Evolutionary conservation across 2,329 filamentous ascomycete species (phyloP), one percentile per base, ranked within the genome.

Genomic region (Fusarium hostae): DNA sequence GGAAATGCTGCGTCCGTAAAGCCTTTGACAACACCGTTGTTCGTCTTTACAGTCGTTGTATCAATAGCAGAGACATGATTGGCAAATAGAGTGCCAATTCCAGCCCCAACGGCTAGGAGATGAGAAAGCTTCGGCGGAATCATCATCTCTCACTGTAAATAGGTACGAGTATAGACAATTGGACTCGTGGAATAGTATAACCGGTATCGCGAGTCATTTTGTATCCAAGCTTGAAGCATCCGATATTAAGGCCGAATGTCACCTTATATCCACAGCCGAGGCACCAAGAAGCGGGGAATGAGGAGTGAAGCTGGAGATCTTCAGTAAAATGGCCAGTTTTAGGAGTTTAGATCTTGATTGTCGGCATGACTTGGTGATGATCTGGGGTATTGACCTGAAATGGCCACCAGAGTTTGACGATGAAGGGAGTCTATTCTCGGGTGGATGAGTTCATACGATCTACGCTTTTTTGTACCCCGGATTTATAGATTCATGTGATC

Each of bases 1-100:
- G 63, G 55, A 24, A 52, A 50, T 2, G 43, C 50, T 3, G 5
- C 2, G 20, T 66, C 43, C 2, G 30, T 22, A 10, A 65, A 65
- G 10, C 63, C 63, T 24, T 44, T 15, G 4, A 66, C 26, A 16
- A 57, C 18, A 57, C 62, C 62, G 5, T 41, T 64, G 2, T 13
- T 1, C 3, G 48, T 64, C 3, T 37, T 58, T 20, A 65, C 41
- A 30, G 30, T 65, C 37, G 55, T 40, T 6, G 32, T 52, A 9
- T 39, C 34, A 18, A 58, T 13, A 7, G 55, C 43, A 20, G 10
- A 51, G 3, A 16, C 26, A 8, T 13, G 22, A n/a, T 13, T 24
- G 22, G 10, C 13, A 24, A 20, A 12, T 18, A n/a, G 6, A 6
- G 11, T 9, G 5, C 28, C 10, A 3, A 56, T 8, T 3, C 28